Conservation (phyloP, 1,284 basidiomycete species). For the Neolentinus lepideus region DNA sequence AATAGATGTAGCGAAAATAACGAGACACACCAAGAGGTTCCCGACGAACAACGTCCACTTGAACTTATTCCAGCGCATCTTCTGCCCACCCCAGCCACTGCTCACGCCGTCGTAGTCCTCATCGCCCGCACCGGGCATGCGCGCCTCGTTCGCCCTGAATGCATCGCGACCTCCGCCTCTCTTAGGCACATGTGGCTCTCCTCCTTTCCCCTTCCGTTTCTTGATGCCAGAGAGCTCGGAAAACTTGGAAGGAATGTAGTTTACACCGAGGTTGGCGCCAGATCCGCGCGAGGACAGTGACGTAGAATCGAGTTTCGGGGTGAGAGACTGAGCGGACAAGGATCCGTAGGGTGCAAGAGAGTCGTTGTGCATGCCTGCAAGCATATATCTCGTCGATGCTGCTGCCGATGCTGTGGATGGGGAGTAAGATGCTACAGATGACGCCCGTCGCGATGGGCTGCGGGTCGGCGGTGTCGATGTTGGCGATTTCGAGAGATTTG, state of each 20-base stretch:
- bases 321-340: slow-evolving; percentile 19
- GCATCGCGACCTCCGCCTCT: slow-evolving; percentile 49
- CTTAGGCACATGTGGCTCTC: slow-evolving; percentile 25
- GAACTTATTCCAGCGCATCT: slow-evolving; percentile 53
- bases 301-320: slow-evolving; percentile 20
- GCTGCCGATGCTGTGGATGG: slow-evolving; percentile 27
- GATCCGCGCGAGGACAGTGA: slow-evolving; percentile 15
- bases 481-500: too few species aligned
- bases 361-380: slow-evolving; percentile 22
- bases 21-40: slow-evolving; percentile 40
- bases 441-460: slow-evolving; percentile 27
- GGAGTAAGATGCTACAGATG: slow-evolving; percentile 23
- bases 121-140: slow-evolving; percentile 47
- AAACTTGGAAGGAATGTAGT: slow-evolving; percentile 57
- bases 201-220: slow-evolving; percentile 25
- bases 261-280: slow-evolving; percentile 33
- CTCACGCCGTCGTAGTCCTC: slow-evolving; percentile 44
- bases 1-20: slow-evolving; percentile 1
- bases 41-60: slow-evolving; percentile 50
- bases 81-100: slow-evolving; percentile 30
- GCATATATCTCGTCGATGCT: slow-evolving; percentile 29
- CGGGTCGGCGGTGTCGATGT: neutral
- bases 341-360: too few species aligned
- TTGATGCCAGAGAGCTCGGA: slow-evolving; percentile 37
- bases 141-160: slow-evolving; percentile 36